Conservation (phyloP, 805 yeast genomes). For the Myxozyma geophila region DNA sequence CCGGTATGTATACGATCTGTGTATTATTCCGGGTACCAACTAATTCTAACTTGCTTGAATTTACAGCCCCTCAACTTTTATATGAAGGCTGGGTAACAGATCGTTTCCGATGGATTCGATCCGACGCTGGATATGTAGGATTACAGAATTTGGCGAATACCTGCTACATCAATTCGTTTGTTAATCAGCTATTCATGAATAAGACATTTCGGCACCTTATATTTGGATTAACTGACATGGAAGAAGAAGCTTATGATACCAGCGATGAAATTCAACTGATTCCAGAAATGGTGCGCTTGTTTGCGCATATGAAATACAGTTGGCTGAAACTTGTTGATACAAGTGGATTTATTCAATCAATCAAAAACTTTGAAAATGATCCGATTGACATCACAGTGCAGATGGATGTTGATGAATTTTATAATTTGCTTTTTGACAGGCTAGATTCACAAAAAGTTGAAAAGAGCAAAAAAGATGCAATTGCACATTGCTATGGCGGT, state of each 20-base stretch:
- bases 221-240: conserved; percentile 14
- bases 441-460: conserved; percentile 23
- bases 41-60: background rate
- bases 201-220: conserved; percentile 20
- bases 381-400: conserved; percentile 33
- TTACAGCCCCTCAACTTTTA: conserved; percentile 10
- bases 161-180: conserved; percentile 32
- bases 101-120: conserved; percentile 28
- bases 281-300: conserved; percentile 20
- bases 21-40: background rate
- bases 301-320: conserved; percentile 27
- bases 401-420: conserved; percentile 36
- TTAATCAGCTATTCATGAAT: conserved; percentile 34
- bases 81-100: conserved; percentile 28
- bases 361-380: conserved; percentile 30
- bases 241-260: background rate
- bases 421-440: conserved; percentile 31
- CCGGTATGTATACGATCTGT: conserved; percentile 6
- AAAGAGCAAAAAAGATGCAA: background rate
- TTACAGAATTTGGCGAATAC: conserved; percentile 33
- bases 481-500: conserved; percentile 27
- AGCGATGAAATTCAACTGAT: background rate
- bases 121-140: conserved; percentile 28
- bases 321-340: conserved; percentile 27
- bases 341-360: conserved; percentile 17